Conservation (phyloP, 2,329 filamentous ascomycete genomes). For the Paraphoma sp. region DNA sequence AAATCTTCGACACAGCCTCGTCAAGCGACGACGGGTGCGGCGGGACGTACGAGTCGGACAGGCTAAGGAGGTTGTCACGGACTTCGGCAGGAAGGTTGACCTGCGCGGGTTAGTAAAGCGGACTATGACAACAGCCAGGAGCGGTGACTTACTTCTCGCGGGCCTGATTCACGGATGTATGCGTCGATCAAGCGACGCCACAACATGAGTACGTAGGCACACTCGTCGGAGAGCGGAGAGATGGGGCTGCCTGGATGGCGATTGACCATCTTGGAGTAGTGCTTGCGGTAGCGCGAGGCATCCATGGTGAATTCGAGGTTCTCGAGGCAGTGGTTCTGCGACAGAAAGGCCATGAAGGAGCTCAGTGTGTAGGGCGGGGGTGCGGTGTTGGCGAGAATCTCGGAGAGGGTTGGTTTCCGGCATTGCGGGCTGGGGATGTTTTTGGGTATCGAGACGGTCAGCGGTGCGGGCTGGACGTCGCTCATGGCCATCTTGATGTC, state of each 20-base stretch:
- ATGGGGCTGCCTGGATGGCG: slow-evolving; percentile 54
- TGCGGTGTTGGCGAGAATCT: slow-evolving; percentile 86
- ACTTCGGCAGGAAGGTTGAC: slow-evolving; percentile 83
- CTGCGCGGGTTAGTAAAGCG: slow-evolving; percentile 31
- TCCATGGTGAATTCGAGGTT: slow-evolving; percentile 97
- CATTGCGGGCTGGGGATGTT: slow-evolving; percentile 57
- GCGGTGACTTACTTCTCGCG: slow-evolving; percentile 38
- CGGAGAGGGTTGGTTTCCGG: slow-evolving; percentile 75
- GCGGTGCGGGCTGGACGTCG: slow-evolving; percentile 52
- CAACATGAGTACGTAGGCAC: slow-evolving; percentile 75
- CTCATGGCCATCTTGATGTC: slow-evolving; percentile 58
- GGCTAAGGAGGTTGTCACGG: slow-evolving; percentile 76
- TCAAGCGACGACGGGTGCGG: slow-evolving; percentile 78
- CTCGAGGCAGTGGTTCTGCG: slow-evolving; percentile 95
- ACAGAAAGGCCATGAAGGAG: slow-evolving; percentile 95
- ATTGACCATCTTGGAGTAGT: slow-evolving; percentile 66
- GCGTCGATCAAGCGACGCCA: slow-evolving; percentile 90
- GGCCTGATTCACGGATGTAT: slow-evolving; percentile 68
- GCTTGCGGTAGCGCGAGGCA: slow-evolving; percentile 80
- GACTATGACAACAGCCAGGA: background rate
- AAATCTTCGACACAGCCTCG: slow-evolving; percentile 84
- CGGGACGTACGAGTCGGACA: slow-evolving; percentile 67
- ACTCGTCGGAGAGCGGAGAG: slow-evolving; percentile 62
- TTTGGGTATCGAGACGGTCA: slow-evolving; percentile 59
- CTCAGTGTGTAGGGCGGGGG: slow-evolving; percentile 87